Evolutionary conservation across 345 rosid genomes (phyloP), one percentile per base, ranked within the genome.

Genomic region (Aurinia saxatilis): DNA sequence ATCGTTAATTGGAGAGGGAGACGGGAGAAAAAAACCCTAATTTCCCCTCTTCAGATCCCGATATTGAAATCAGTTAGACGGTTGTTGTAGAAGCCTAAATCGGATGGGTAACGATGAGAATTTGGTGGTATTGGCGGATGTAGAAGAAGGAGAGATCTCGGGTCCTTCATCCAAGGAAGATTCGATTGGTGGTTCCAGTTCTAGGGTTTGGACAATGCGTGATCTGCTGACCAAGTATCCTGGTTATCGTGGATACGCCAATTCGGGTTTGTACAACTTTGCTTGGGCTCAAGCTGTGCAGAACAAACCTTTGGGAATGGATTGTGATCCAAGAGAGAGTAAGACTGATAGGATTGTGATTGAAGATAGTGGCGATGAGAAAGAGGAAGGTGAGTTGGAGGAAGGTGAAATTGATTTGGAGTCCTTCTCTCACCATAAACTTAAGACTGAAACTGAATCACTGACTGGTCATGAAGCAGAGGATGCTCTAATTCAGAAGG

Each of bases 281-380:
- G 99, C 99, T 1, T 95, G 99, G 99, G 97, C 99, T 8, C 95
- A 81, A 66, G 97, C 97, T 3, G 99, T 90, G 45, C 88, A 88
- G 87, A 90, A 90, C 55, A 90, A 84, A 69, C 88, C 96, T 10
- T 56, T 90, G 61, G 84, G 58, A 9, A 78, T 60, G 71, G 84
- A 81, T 25, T 65, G 73, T 40, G 97, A 81, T 9, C 68, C 68
- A 1, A 79, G 78, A 14, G 81, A 68, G 45, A 74, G 80, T 7
- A 65, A 77, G 13, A 65, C 73, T 53, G 60, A 74, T 65, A 65
- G 49, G 57, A 84, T 81, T 69, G 75, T 79, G 77, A 81, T 77
- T 72, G 95, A 77, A 46, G 96, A 67, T 30, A 78, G 78, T 50
- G 81, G 69, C 3, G 96, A 80, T 52, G 96, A 88, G 81, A 86